These are phyloP conservation scores for Umbelopsis vinacea DNA, from an alignment of 192 early-diverging fungal species.

Conservation along the genomic window DNA sequence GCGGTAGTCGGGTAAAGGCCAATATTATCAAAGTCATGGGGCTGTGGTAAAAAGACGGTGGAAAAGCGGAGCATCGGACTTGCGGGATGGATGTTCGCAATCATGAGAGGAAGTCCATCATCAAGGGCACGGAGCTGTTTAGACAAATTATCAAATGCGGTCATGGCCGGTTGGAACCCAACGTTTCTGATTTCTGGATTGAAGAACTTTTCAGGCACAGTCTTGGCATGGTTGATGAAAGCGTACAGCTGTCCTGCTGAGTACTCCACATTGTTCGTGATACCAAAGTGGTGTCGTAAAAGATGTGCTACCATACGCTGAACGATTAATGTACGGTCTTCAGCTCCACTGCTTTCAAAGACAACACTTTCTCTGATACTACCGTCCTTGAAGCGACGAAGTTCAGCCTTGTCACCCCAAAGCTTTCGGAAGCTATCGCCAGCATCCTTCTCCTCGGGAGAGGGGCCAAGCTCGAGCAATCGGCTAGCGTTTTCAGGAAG, in stretches of 20 bases:
- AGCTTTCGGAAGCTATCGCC: conserved; percentile 71
- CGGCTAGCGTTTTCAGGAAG: conserved; percentile 68
- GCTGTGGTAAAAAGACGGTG: conserved; percentile 78
- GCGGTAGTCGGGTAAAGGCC: conserved; percentile 47
- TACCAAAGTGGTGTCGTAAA: conserved; percentile 72
- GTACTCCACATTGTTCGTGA: conserved; percentile 51
- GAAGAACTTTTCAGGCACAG: conserved; percentile 48
- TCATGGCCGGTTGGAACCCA: conserved; percentile 70
- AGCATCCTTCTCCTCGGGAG: conserved; percentile 70
- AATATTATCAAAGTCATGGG: conserved; percentile 50
- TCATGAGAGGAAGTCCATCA: conserved; percentile 65
- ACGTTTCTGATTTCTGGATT: conserved; percentile 42
- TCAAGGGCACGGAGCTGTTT: conserved; percentile 66
- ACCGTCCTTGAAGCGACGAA: conserved; percentile 95
- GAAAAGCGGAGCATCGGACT: conserved; percentile 71
- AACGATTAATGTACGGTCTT: conserved; percentile 73
- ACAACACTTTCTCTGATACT: conserved; percentile 89
- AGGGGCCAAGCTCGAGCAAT: conserved; percentile 88
- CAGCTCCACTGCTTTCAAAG: conserved; percentile 67
- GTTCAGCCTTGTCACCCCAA: conserved; percentile 91
- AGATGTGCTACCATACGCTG: conserved; percentile 81
- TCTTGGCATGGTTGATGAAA: conserved; percentile 59
- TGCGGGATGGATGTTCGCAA: conserved; percentile 62
- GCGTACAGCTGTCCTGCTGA: conserved; percentile 73
- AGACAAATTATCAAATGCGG: conserved; percentile 68